Evolutionary conservation across 768 basidiomycete genomes (phyloP), one percentile per base, ranked within the genome.

Genomic region (Mycena metata): DNA sequence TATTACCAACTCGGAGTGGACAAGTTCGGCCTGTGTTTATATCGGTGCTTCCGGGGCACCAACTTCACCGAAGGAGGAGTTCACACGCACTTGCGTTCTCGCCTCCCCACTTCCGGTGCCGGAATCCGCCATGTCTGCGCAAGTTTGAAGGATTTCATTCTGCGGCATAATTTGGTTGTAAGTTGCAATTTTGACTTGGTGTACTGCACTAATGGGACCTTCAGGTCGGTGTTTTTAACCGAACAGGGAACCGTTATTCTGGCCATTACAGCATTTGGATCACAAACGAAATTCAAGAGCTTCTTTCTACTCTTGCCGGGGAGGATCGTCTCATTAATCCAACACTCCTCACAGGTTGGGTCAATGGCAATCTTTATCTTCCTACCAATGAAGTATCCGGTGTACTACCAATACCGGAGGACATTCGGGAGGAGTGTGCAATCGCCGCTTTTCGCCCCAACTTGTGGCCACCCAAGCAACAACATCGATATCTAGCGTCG

Each of bases 21-120:
- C 1, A 72, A 76, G 39, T 62, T 64, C 36, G 72, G 71, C 13
- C 69, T 80, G 6, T 74, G 77, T 3, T 66, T 79, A 7, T 80
- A 79, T 45, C 67, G 71, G 3, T 80, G 80, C 63, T 46, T 72
- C 1, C 61, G 73, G 12, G 79, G 79, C 0, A 81, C 82, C 19
- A 82, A 81, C 35, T 69, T 64, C 17, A 77, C 76, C 8, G 77
- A 82, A 69, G 79, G 81, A 24, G 79, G 78, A 17, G 77, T 83
- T 1, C 81, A 83, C 60, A 76, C 75, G 0, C 78, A 78, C 60
- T 64, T 80, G 4, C 67, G 23, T 2, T 55, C 72, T 36, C 64
- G 60, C 19, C 54, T 73, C 26, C 77, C 72, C 46, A 69, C 67
- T 3, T 76, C 68, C 56, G 74, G 71, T 12, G 70, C 66, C 17